Conservation (phyloP, 495 filamentous ascomycete genomes). For the Trichocladium uniseriatum region DNA sequence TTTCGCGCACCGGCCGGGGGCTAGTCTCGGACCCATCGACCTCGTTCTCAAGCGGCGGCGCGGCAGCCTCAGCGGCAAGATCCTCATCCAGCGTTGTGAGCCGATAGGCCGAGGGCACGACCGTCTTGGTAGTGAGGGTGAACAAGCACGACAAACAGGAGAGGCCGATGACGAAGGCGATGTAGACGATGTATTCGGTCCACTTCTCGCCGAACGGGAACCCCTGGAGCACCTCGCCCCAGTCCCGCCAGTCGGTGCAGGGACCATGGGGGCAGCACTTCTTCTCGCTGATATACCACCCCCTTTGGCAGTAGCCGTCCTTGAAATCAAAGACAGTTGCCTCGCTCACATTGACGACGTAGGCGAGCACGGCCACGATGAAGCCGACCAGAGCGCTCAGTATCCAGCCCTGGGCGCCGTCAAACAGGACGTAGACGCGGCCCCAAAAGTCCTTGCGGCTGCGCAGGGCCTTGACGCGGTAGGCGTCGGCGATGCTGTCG, state of each 20-base stretch:
- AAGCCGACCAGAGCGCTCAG: constrained; percentile 85
- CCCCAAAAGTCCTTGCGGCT: constrained; percentile 77
- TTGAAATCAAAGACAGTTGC: constrained; percentile 80
- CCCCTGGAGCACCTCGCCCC: constrained; percentile 57
- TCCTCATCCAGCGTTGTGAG: constrained; percentile 83
- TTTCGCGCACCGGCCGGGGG: no score
- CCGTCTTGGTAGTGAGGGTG: constrained; percentile 80
- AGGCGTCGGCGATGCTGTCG: constrained; percentile 91
- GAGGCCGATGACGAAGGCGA: constrained; percentile 60
- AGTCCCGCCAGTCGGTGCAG: constrained; percentile 67
- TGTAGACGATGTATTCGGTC: constrained; percentile 69
- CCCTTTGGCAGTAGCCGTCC: constrained; percentile 68
- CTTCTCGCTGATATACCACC: constrained; percentile 65
- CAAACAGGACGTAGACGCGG: constrained; percentile 63
- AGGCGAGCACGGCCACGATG: constrained; percentile 76
- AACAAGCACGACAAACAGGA: constrained; percentile 67
- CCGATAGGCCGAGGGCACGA: constrained; percentile 78
- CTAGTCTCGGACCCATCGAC: constrained; percentile 30
- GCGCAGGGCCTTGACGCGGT: constrained; percentile 72
- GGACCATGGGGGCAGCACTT: constrained; percentile 63
- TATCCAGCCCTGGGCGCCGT: constrained; percentile 91
- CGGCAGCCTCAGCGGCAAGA: constrained; percentile 38
- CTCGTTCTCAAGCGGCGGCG: constrained; percentile 31
- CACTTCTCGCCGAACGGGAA: constrained; percentile 46
- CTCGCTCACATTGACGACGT: constrained; percentile 82